A percentile compares a stretch with the other conserved stretches of the same genome.
Evolutionary conservation across 164 flowering plant genomes (phyloP).

Genomic region (Stephania cephalantha): DNA sequence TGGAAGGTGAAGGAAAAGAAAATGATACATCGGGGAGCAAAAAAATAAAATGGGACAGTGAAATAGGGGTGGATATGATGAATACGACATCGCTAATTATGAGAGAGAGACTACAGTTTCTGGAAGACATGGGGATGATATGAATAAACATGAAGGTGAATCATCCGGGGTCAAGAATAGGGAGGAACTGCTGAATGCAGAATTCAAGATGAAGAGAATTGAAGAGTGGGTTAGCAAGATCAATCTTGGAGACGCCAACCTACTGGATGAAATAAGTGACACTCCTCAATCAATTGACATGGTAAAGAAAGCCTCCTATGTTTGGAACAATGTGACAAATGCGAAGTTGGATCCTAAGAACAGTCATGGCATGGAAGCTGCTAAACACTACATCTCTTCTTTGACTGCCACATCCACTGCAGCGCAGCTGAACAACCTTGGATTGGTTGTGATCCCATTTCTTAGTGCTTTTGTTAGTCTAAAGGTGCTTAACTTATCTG

Average conservation of each 20-base stretch:
- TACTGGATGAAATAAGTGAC: slow-evolving; percentile 46
- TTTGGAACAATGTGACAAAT: slow-evolving; percentile 23
- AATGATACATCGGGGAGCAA: slow-evolving; percentile 18
- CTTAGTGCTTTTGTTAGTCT: slow-evolving; percentile 70
- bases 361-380: slow-evolving; percentile 64
- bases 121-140: slow-evolving; percentile 27
- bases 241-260: slow-evolving; percentile 51
- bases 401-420: slow-evolving; percentile 55
- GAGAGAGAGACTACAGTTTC: slow-evolving; percentile 57
- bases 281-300: slow-evolving; percentile 21
- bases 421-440: slow-evolving; percentile 84
- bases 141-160: slow-evolving; percentile 30
- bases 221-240: slow-evolving; percentile 69
- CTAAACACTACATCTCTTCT: slow-evolving; percentile 69
- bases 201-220: slow-evolving; percentile 64
- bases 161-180: slow-evolving; percentile 25
- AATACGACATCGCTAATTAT: slow-evolving; percentile 35
- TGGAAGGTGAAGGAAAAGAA: slow-evolving; percentile 26
- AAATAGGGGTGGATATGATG: slow-evolving; percentile 39
- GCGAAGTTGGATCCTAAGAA: slow-evolving; percentile 40
- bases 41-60: slow-evolving; percentile 21
- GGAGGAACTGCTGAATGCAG: slow-evolving; percentile 39
- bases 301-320: slow-evolving; percentile 21
- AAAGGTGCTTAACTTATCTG: slow-evolving; percentile 75
- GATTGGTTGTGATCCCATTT: slow-evolving; percentile 76